These are phyloP conservation scores for Arthrobotrys conoides DNA, from an alignment of 2,329 filamentous ascomycete species.

Conservation along the genomic window DNA sequence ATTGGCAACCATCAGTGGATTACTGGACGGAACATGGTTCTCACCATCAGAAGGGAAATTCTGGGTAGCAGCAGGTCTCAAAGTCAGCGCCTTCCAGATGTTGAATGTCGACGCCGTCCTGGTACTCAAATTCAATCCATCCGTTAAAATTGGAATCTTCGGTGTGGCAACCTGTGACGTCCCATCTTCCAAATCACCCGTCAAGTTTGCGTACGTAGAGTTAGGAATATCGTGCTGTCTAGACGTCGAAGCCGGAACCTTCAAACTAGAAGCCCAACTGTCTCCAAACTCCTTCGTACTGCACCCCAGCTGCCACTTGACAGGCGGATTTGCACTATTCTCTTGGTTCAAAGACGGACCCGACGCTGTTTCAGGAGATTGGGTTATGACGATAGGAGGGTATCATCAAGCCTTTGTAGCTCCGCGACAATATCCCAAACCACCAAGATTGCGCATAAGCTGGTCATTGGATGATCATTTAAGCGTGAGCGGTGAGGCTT, in stretches of 20 bases:
- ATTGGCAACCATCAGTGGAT: conserved; percentile 41
- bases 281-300: conserved; percentile 68
- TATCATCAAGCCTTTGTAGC: conserved; percentile 67
- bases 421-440: conserved; percentile 67
- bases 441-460: conserved; percentile 66
- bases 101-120: conserved; percentile 66
- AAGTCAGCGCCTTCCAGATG: conserved; percentile 67
- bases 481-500: conserved; percentile 67
- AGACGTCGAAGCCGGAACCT: conserved; percentile 66
- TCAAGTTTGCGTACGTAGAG: conserved; percentile 67
- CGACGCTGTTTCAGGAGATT: conserved; percentile 66
- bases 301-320: conserved; percentile 67
- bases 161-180: conserved; percentile 65
- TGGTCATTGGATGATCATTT: conserved; percentile 65
- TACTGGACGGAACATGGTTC: conserved; percentile 65
- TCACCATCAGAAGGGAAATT: conserved; percentile 63
- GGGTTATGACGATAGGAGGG: conserved; percentile 69
- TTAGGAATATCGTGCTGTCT: conserved; percentile 66
- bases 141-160: conserved; percentile 66
- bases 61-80: conserved; percentile 68
- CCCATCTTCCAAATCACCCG: conserved; percentile 58
- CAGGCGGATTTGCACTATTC: conserved; percentile 68
- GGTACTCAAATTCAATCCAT: conserved; percentile 65
- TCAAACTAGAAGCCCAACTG: conserved; percentile 68
- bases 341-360: conserved; percentile 66